Conservation (phyloP, 2,329 filamentous ascomycete genomes). For the Ceratocystis colombiana region DNA sequence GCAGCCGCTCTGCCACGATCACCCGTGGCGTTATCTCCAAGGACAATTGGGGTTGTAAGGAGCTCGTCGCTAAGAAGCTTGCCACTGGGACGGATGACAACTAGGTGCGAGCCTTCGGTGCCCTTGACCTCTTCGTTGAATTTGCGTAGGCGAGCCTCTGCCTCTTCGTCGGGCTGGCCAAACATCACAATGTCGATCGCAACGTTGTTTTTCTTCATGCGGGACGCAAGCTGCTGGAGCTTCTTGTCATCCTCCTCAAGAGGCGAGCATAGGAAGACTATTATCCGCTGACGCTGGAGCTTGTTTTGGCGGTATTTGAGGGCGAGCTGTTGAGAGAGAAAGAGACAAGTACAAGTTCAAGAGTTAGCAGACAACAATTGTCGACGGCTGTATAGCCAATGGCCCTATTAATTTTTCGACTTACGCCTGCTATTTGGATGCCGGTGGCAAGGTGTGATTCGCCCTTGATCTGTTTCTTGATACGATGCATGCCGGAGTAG, state of each 20-base stretch:
- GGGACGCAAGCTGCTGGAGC: slow-evolving; percentile 81
- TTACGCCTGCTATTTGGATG: slow-evolving; percentile 87
- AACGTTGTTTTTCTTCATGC: slow-evolving; percentile 97
- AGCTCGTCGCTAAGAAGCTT: slow-evolving; percentile 90
- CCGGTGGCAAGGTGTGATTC: slow-evolving; percentile 80
- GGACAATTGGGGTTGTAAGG: slow-evolving; percentile 77
- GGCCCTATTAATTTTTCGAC: slow-evolving; percentile 32
- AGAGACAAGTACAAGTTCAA: slow-evolving; percentile 24
- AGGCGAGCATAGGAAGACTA: slow-evolving; percentile 92
- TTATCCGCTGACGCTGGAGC: slow-evolving; percentile 88
- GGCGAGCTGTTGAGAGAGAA: slow-evolving; percentile 55
- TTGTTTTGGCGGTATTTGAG: slow-evolving; percentile 98
- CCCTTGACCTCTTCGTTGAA: slow-evolving; percentile 93
- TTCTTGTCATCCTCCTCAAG: slow-evolving; percentile 83
- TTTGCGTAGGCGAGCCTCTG: slow-evolving; percentile 80
- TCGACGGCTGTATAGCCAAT: slow-evolving; percentile 13
- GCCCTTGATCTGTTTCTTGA: slow-evolving; percentile 81
- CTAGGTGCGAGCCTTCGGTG: slow-evolving; percentile 81
- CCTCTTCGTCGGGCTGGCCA: slow-evolving; percentile 82
- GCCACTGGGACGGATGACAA: slow-evolving; percentile 79
- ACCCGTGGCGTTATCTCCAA: slow-evolving; percentile 57
- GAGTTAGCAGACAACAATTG: slow-evolving; percentile 25
- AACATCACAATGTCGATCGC: slow-evolving; percentile 92
- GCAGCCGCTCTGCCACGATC: slow-evolving; percentile 46
- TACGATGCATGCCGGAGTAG: slow-evolving; percentile 80